These are phyloP conservation scores for Entophlyctis helioformis DNA, from an alignment of 192 early-diverging fungal genomes.

Conservation along the genomic window DNA sequence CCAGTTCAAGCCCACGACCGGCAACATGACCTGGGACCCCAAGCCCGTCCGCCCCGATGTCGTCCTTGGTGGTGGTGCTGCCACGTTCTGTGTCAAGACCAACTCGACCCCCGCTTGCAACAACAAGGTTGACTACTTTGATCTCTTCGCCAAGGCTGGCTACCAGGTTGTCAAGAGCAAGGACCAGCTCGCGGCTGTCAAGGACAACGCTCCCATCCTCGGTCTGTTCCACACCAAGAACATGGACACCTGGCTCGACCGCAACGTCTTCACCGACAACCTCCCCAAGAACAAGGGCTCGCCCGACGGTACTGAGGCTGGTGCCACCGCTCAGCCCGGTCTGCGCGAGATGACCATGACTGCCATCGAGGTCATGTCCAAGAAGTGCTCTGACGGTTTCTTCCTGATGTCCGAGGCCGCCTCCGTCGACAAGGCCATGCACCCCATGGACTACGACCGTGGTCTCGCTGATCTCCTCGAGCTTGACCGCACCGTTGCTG, in stretches of 20 bases:
- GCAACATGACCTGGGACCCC: slow-evolving; percentile 7
- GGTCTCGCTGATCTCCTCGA: slow-evolving; percentile 52
- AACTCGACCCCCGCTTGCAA: slow-evolving; percentile 11
- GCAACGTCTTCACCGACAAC: slow-evolving; percentile 42
- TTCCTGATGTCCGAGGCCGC: slow-evolving; percentile 58
- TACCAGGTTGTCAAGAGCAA: slow-evolving; percentile 44
- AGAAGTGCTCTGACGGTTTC: slow-evolving; percentile 45
- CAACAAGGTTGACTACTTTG: slow-evolving; percentile 39
- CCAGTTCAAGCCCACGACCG: background rate
- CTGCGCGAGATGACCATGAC: slow-evolving; percentile 44
- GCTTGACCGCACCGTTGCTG: slow-evolving; percentile 45
- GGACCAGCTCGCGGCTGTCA: slow-evolving; percentile 26
- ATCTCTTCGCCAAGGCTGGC: slow-evolving; percentile 30
- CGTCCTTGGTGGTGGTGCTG: slow-evolving; percentile 51
- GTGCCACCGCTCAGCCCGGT: slow-evolving; percentile 44
- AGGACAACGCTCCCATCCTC: slow-evolving; percentile 39
- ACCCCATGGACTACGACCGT: slow-evolving; percentile 49
- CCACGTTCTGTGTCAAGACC: slow-evolving; percentile 42
- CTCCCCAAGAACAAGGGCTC: slow-evolving; percentile 17
- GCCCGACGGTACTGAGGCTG: slow-evolving; percentile 28
- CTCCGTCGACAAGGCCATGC: slow-evolving; percentile 51
- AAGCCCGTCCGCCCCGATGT: slow-evolving; percentile 47
- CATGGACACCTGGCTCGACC: slow-evolving; percentile 58
- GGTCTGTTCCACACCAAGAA: slow-evolving; percentile 45
- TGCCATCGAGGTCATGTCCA: slow-evolving; percentile 47